A percentile compares a stretch with the other conserved stretches of the same genome.
Conservation (phyloP, 208 protist species). For the Naegleria fowleri region DNA sequence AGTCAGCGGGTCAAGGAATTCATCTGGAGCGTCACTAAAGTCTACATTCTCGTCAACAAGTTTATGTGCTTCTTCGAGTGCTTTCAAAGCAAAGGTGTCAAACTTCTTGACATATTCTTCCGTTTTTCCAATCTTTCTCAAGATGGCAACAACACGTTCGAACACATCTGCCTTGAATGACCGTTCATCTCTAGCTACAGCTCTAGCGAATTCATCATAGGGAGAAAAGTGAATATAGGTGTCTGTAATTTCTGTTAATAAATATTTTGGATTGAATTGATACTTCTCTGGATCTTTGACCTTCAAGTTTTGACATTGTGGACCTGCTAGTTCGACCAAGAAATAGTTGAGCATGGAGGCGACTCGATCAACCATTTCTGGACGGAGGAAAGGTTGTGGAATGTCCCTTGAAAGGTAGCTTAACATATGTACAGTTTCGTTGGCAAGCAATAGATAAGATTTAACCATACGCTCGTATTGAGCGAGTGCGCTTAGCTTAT, state of each 20-base stretch:
- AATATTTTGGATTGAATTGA: slow-evolving; percentile 21
- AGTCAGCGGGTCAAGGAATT: slow-evolving; percentile 32
- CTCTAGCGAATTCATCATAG: not conserved
- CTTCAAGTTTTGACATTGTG: slow-evolving; percentile 14
- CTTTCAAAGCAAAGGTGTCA: not conserved
- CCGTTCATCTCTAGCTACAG: slow-evolving; percentile 7
- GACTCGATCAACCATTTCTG: slow-evolving; percentile 30
- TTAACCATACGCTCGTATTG: not conserved
- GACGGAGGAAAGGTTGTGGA: slow-evolving; percentile 18
- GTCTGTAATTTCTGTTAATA: slow-evolving; percentile 26
- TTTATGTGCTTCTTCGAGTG: not conserved
- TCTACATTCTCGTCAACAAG: not conserved
- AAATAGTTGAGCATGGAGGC: slow-evolving; percentile 31
- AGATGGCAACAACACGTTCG: slow-evolving; percentile 14
- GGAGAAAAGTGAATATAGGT: slow-evolving; percentile 17
- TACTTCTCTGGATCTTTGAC: slow-evolving; percentile 24
- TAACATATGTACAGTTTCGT: slow-evolving; percentile 31
- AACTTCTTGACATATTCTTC: not conserved
- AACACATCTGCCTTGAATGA: slow-evolving; percentile 6
- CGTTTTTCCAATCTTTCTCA: slow-evolving; percentile 15
- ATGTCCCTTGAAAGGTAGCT: slow-evolving; percentile 15
- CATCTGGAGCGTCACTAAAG: slow-evolving; percentile 30
- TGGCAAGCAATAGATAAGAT: slow-evolving; percentile 20
- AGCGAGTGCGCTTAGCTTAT: not conserved
- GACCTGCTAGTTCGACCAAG: slow-evolving; percentile 17